Percentiles rank a stretch among this genome's conserved stretches.
Evolutionary conservation across 345 rosid genomes (phyloP).

Genomic region (Gynandropsis gynandra): DNA sequence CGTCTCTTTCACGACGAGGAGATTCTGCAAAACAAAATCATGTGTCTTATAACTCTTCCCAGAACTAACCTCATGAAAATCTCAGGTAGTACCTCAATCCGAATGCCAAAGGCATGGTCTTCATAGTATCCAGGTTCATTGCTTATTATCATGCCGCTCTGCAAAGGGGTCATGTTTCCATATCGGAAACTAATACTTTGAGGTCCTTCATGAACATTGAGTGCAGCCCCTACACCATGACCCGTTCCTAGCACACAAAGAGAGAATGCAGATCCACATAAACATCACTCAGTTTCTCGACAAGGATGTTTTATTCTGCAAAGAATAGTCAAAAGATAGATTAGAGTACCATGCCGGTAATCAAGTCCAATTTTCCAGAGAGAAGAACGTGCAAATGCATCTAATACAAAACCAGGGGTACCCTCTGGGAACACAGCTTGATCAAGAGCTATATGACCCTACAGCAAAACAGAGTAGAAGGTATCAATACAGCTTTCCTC

Average conservation of each 20-base stretch:
- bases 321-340: constrained; percentile 11
- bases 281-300: background rate
- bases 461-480: constrained; percentile 25
- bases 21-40: constrained; percentile 48
- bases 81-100: constrained; percentile 63
- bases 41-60: background rate
- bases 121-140: constrained; percentile 98
- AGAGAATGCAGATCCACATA: constrained; percentile 16
- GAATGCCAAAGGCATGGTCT: constrained; percentile 95
- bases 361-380: constrained; percentile 98
- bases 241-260: constrained; percentile 66
- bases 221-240: constrained; percentile 94
- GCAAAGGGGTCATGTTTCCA: constrained; percentile 76
- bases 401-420: constrained; percentile 92
- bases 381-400: constrained; percentile 84
- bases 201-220: constrained; percentile 98
- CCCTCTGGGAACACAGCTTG: constrained; percentile 84
- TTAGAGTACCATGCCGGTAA: constrained; percentile 74
- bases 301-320: background rate
- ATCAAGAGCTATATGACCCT: constrained; percentile 99
- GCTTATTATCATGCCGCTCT: constrained; percentile 91
- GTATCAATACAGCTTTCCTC: background rate
- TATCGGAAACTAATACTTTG: constrained; percentile 87
- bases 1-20: constrained; percentile 56
- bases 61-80: background rate